Evolutionary conservation across 2,329 filamentous ascomycete species (phyloP), one percentile per base, ranked within the genome.

Genomic region (Fusarium drepaniforme): DNA sequence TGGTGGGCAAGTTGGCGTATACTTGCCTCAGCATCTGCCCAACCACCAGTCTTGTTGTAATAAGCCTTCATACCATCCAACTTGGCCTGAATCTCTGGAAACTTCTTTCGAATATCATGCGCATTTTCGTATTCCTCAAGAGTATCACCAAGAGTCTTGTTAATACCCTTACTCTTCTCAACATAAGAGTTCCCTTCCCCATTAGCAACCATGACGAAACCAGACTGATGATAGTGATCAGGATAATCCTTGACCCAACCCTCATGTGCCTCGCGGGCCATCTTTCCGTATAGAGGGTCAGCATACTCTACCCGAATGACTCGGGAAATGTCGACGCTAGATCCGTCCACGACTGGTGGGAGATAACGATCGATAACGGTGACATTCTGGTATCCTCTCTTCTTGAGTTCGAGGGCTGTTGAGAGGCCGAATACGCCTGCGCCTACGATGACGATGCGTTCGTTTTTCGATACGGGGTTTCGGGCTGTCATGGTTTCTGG

Each of bases 221-320:
- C 81, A 8, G 74, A 80, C 64, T 78, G 68, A 51, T 82, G 73
- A 37, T 81, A 83, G 59, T 83, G 79, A 21, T 74, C 76, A 8
- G 73, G 68, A 46, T 81, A 83, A 16, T 79, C 74, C 0, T 69
- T 66, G 11, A 30, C 60, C 81, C 81, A 83, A 3, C 74, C 78
- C 1, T 72, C 59, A 13, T 77, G 68, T 4, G 82, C 79, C 60
- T 82, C 80, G 16, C 71, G 72, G 5, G 90, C 92, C 63, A 94
- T 88, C 51, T 84, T 83, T 6, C 90, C 87, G 77, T 94, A 94
- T 16, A 89, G 85, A 0, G 87, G 82, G 74, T 92, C 88, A 15
- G 91, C 90, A 77, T 94, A 94, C 82, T 94, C 93, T 53, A 82
- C 75, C 8, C 84, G 82, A 51, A 85, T 81, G 66, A 85, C 81